Conservation (phyloP, 2,329 filamentous ascomycete genomes). For the Teratosphaeria zuluensis region DNA sequence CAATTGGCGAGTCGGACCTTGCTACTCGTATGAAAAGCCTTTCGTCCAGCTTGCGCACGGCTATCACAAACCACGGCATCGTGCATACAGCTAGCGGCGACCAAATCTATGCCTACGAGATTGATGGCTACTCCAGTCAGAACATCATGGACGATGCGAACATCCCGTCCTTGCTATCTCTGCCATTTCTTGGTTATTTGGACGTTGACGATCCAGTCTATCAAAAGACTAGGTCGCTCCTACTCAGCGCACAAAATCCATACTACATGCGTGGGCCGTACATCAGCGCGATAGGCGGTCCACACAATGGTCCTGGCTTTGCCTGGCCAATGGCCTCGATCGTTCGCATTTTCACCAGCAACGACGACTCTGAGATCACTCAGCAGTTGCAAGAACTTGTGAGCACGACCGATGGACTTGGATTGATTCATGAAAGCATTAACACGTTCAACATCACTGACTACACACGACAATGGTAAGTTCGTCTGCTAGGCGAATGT, state of each 20-base stretch:
- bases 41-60: conserved; percentile 34
- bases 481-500: neutral
- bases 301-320: conserved; percentile 36
- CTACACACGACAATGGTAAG: conserved; percentile 41
- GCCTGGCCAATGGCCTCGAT: conserved; percentile 46
- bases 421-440: conserved; percentile 44
- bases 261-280: conserved; percentile 43
- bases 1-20: conserved; percentile 39
- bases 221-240: conserved; percentile 35
- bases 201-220: conserved; percentile 33
- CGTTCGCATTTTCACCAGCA: conserved; percentile 41
- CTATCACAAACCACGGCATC: conserved; percentile 38
- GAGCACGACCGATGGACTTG: conserved; percentile 38
- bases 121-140: conserved; percentile 34
- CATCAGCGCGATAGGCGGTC: conserved; percentile 40
- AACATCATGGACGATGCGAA: conserved; percentile 56
- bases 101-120: conserved; percentile 39
- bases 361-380: conserved; percentile 38
- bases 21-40: conserved; percentile 48
- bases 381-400: conserved; percentile 36
- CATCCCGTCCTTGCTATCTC: conserved; percentile 55
- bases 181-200: conserved; percentile 54
- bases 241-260: conserved; percentile 38
- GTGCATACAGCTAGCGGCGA: conserved; percentile 28
- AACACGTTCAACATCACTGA: conserved; percentile 37